Conservation (phyloP, 768 basidiomycete genomes). For the Pulveroboletus sp. region DNA sequence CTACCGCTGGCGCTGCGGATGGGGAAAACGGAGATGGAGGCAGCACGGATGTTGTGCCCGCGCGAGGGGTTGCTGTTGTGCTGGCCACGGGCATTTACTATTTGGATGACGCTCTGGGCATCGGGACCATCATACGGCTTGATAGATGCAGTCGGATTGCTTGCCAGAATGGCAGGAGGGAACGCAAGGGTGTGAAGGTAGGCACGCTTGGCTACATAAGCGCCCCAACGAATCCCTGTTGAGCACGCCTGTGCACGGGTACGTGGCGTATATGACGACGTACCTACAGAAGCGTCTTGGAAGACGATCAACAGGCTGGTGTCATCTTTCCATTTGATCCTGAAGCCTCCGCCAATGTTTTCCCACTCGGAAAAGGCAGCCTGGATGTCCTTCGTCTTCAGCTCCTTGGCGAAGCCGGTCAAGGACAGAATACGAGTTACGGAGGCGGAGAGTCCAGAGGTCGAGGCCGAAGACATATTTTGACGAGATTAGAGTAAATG, state of each 20-base stretch:
- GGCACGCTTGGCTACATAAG: constrained; percentile 25
- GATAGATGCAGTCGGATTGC: constrained; percentile 57
- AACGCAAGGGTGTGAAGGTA: constrained; percentile 87
- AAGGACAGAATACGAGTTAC: constrained; percentile 93
- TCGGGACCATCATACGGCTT: constrained; percentile 94
- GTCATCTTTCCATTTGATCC: constrained; percentile 99
- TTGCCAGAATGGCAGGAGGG: constrained; percentile 64
- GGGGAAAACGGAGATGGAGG: constrained; percentile 61
- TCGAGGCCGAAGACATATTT: constrained; percentile 58
- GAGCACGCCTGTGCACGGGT: not conserved
- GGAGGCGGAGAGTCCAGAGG: constrained; percentile 84
- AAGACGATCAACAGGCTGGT: constrained; percentile 94
- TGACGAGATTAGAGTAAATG: constrained; percentile 6
- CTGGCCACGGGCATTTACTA: constrained; percentile 69
- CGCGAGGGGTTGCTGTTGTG: constrained; percentile 59
- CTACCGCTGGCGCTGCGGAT: constrained; percentile 43
- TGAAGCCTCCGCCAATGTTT: constrained; percentile 81
- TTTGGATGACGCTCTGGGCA: constrained; percentile 80
- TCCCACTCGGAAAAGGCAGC: constrained; percentile 88
- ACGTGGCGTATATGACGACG: constrained; percentile 34
- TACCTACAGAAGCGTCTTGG: constrained; percentile 82
- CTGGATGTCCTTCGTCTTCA: constrained; percentile 98
- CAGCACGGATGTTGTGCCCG: constrained; percentile 65
- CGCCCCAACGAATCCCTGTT: not conserved
- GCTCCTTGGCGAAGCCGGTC: constrained; percentile 88